A percentile compares a stretch with the other conserved stretches of the same genome.
Evolutionary conservation across 139 green algal genomes (phyloP).

Genomic region (Nannochloris sp.): DNA sequence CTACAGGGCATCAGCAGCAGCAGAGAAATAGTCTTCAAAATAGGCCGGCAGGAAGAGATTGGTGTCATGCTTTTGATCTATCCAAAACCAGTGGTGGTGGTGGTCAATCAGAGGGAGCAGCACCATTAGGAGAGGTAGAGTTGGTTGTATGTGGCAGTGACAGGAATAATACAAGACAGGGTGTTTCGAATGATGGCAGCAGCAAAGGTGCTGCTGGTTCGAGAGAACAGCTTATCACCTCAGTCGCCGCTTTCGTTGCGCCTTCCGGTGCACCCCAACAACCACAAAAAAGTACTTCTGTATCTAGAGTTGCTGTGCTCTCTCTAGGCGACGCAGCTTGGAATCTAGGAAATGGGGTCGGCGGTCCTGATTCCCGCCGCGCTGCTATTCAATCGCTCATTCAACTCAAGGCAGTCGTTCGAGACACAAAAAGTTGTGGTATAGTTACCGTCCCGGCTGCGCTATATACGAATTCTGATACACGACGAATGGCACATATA

Average conservation of each 20-base stretch:
- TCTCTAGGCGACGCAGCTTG: conserved; percentile 1
- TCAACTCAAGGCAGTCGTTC: conserved; percentile 11
- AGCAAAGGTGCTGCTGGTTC: neutral
- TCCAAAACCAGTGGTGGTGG: conserved; percentile 15
- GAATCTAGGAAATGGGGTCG: neutral
- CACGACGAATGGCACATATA: conserved; percentile 42
- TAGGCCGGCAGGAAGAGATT: conserved; percentile 41
- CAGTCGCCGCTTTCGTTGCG: no score
- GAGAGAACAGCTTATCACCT: no score
- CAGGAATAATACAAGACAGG: neutral
- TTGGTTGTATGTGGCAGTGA: no score
- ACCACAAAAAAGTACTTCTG: conserved; percentile 29
- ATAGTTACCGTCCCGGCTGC: conserved; percentile 26
- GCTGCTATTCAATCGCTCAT: conserved; percentile 9
- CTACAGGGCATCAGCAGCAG: neutral
- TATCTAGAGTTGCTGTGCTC: neutral
- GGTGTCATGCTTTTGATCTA: conserved; percentile 70
- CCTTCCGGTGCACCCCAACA: neutral
- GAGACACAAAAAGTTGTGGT: conserved; percentile 12
- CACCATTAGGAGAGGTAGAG: no score
- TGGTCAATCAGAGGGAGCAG: no score
- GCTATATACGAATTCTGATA: conserved; percentile 10
- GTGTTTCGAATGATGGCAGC: neutral
- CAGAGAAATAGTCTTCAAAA: neutral
- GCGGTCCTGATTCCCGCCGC: conserved; percentile 17